Evolutionary conservation across 768 basidiomycete species (phyloP).

Genomic region (Sarcomyxa edulis): DNA sequence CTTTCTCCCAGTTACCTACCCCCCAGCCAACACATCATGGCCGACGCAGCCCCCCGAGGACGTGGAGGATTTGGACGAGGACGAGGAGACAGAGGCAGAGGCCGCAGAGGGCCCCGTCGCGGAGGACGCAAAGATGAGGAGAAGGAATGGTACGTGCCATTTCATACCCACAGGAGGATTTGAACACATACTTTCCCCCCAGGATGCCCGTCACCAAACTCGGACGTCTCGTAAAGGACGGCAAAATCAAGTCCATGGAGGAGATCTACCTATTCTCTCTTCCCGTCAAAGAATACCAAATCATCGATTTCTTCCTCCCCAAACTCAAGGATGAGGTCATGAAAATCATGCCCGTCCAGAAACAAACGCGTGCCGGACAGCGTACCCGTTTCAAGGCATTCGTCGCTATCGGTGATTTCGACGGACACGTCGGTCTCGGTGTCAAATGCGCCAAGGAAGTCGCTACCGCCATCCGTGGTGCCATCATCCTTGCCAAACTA

Average conservation of each 20-base stretch:
- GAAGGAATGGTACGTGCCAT: constrained; percentile 86
- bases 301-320: constrained; percentile 98
- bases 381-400: constrained; percentile 99
- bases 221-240: constrained; percentile 97
- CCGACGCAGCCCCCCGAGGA: constrained; percentile 72
- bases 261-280: constrained; percentile 99
- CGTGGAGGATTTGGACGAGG: constrained; percentile 80
- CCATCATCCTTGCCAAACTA: constrained; percentile 98
- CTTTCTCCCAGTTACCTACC: constrained; percentile 14
- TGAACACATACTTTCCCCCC: constrained; percentile 9
- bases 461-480: constrained; percentile 98
- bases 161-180: not conserved
- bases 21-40: constrained; percentile 47
- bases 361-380: constrained; percentile 99
- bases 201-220: constrained; percentile 99
- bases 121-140: constrained; percentile 99
- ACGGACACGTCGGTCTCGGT: constrained; percentile 98
- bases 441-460: constrained; percentile 99
- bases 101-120: constrained; percentile 86
- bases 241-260: constrained; percentile 99
- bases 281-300: constrained; percentile 99
- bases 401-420: constrained; percentile 98
- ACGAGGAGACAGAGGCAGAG: constrained; percentile 88
- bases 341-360: constrained; percentile 99
- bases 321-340: constrained; percentile 99